Base-by-base conservation (phyloP, 176 grass and related monocot genomes). In the Aegilops speltoides region DNA sequence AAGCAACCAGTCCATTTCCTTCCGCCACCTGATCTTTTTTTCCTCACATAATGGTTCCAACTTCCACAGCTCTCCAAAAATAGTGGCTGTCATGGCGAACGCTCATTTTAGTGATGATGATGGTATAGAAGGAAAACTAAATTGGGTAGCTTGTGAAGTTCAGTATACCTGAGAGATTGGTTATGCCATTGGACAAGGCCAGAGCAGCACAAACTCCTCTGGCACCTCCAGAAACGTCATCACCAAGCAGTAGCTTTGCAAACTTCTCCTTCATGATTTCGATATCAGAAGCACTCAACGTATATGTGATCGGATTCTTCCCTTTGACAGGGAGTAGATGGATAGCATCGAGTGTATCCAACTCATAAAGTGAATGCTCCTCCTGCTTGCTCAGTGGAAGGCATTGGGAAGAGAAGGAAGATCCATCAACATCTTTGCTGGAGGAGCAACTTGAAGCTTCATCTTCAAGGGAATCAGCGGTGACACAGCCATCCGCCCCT, bases 31-130 rank as follows among this genome's bases (percentile, higher is more conserved):
- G 71, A 86, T 84, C 46, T 99, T 99, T 90, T 92, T 96, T 33
- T 93, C 90, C 45, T 90, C 79, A 68, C 90, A 91, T 69, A 99
- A 80, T 67, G 97, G 97, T 82, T 99, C 94, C 52, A 99, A 77
- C 87, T 99, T 99, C 97, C 97, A 99, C 69, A 99, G 57, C 86
- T 99, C 94, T 71, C 97, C 94, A 87, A 94, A 99, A 85, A 96
- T 75, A 83, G 97, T 94, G 28, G 90, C 97, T 99, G 83, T 40
- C 54, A 88, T 14, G 34, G 28, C 6, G 81, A 79, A 64, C 37
- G 5, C 4, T 87, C 10, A 10, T 29, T 83, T 81, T 78, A 79
- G 67, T 45, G 65, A 79, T 57, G 34, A 32, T 67, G 16, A 64
- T 71, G 7, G 33, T 67, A 22, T 36, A 29, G 0, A 79, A 66